These are phyloP conservation scores for Sanghuangporus baumii DNA, from an alignment of 1,284 basidiomycete species.

Conservation along the genomic window DNA sequence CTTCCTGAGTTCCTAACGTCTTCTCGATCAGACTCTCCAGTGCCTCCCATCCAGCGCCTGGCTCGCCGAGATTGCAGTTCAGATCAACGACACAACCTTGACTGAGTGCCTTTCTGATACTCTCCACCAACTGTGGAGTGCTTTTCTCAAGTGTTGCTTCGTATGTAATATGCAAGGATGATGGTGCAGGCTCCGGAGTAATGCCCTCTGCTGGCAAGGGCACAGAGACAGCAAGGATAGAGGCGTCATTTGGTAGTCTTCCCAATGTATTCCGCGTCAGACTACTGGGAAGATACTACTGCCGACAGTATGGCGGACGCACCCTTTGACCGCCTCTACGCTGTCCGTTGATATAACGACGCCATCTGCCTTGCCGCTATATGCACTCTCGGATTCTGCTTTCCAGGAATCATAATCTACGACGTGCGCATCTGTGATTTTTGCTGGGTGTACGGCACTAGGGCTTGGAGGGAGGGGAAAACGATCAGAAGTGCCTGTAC, in stretches of 20 bases:
- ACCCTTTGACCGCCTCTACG: slow-evolving; percentile 21
- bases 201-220: slow-evolving; percentile 54
- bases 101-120: slow-evolving; percentile 58
- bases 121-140: slow-evolving; percentile 42
- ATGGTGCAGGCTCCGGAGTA: slow-evolving; percentile 29
- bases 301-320: slow-evolving; percentile 2
- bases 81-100: slow-evolving; percentile 59
- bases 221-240: slow-evolving; percentile 46
- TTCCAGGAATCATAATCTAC: slow-evolving; percentile 44
- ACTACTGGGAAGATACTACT: not conserved
- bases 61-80: slow-evolving; percentile 40
- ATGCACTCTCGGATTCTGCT: slow-evolving; percentile 40
- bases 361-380: slow-evolving; percentile 41
- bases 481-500: slow-evolving; percentile 54
- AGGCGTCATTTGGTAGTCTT: slow-evolving; percentile 30
- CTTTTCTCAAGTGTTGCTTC: slow-evolving; percentile 48
- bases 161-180: slow-evolving; percentile 45
- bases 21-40: slow-evolving; percentile 72
- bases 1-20: slow-evolving; percentile 37
- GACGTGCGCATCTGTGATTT: slow-evolving; percentile 65
- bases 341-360: slow-evolving; percentile 48
- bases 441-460: slow-evolving; percentile 52
- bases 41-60: slow-evolving; percentile 58
- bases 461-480: slow-evolving; percentile 69
- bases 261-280: not conserved